A percentile compares a stretch with the other conserved stretches of the same genome.
These are phyloP conservation scores for Meira miltonrushii DNA, from an alignment of 1,284 basidiomycete genomes.

Conservation along the genomic window DNA sequence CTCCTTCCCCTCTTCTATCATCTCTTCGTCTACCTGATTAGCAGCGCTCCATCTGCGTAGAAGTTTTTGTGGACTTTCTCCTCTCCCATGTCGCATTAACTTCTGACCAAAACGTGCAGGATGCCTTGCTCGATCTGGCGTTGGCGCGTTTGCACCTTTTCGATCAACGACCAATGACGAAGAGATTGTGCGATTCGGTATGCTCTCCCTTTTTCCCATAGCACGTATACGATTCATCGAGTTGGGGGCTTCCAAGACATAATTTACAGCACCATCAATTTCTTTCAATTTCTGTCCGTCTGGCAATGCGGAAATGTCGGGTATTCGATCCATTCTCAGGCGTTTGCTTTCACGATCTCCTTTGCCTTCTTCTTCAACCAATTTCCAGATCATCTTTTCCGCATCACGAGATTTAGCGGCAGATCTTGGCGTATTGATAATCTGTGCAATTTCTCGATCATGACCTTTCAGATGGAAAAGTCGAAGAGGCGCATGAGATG, in stretches of 20 bases:
- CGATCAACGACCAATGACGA: not conserved
- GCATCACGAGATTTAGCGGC: not conserved
- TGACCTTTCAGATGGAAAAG: not conserved
- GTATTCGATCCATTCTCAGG: not conserved
- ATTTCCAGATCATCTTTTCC: not conserved
- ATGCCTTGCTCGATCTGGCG: not conserved
- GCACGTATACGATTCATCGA: conserved; percentile 11
- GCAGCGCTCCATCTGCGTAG: conserved; percentile 34
- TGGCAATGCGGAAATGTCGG: not conserved
- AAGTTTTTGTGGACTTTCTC: conserved; percentile 36
- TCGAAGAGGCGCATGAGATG: not conserved
- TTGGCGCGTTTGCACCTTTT: conserved; percentile 5
- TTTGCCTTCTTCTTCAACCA: not conserved
- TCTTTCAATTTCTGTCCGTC: not conserved
- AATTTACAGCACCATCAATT: not conserved
- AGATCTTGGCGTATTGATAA: conserved; percentile 6
- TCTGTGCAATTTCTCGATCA: not conserved
- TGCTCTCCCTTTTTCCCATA: not conserved
- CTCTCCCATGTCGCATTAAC: not conserved
- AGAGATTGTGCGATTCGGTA: not conserved
- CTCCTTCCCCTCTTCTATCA: conserved; percentile 16
- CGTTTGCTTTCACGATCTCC: conserved; percentile 1
- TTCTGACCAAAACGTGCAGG: not conserved
- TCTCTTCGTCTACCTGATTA: conserved; percentile 31
- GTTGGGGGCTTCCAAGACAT: conserved; percentile 11